phyloP scores from a whole-genome alignment of 495 filamentous ascomycete species.

The Glonium stellatum region DNA sequence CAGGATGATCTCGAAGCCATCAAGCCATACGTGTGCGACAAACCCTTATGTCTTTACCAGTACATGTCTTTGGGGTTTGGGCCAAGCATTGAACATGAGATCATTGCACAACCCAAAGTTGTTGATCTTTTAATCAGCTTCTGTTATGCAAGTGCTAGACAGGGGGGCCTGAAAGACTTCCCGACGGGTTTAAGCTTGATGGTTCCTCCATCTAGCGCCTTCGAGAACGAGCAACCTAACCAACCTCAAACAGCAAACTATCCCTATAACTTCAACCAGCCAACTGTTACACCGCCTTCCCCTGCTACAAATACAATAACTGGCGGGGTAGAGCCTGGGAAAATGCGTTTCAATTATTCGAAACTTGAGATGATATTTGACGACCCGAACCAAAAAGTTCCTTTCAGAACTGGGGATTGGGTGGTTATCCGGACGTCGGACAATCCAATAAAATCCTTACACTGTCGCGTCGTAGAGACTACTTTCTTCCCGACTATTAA shows the following conservation, averaged over 20 bases:
- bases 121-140: slow-evolving; percentile 83
- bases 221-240: slow-evolving; percentile 7
- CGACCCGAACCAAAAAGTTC: slow-evolving; percentile 21
- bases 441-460: slow-evolving; percentile 26
- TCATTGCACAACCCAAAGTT: slow-evolving; percentile 70
- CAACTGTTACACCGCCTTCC: background rate
- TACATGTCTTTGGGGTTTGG: slow-evolving; percentile 87
- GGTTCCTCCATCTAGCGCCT: slow-evolving; percentile 44
- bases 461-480: slow-evolving; percentile 41
- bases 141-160: slow-evolving; percentile 58
- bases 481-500: slow-evolving; percentile 31
- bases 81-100: slow-evolving; percentile 77
- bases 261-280: background rate
- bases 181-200: slow-evolving; percentile 62
- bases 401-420: slow-evolving; percentile 53
- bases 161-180: slow-evolving; percentile 49
- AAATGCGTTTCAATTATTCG: slow-evolving; percentile 29
- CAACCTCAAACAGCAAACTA: background rate
- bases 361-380: slow-evolving; percentile 43
- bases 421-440: slow-evolving; percentile 39
- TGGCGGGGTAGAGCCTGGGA: background rate
- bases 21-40: slow-evolving; percentile 83
- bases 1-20: slow-evolving; percentile 72
- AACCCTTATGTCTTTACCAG: slow-evolving; percentile 77
- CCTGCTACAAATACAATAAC: slow-evolving; percentile 1